phyloP scores from a whole-genome alignment of 2,329 filamentous ascomycete genomes.

The Venturia nashicola region DNA sequence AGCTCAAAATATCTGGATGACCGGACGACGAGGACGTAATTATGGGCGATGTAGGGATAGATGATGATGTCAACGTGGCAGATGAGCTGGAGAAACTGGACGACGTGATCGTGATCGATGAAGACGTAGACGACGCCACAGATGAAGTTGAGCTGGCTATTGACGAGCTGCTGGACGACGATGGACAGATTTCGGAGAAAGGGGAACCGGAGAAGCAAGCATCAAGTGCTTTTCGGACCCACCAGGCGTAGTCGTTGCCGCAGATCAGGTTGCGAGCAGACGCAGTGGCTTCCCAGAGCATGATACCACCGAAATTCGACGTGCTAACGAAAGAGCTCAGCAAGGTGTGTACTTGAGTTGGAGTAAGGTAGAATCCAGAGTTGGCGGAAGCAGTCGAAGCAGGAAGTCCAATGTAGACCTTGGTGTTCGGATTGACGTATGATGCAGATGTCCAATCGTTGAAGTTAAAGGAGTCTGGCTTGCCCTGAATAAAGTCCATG shows the following conservation, averaged over 20 bases:
- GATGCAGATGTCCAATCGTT: slow-evolving; percentile 1
- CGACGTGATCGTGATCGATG: not conserved
- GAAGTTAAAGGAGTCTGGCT: slow-evolving; percentile 25
- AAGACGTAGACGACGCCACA: slow-evolving; percentile 4
- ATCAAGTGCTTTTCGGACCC: slow-evolving; percentile 29
- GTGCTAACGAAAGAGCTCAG: slow-evolving; percentile 29
- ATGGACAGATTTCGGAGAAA: slow-evolving; percentile 1
- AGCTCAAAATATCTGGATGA: not conserved
- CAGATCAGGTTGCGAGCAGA: slow-evolving; percentile 34
- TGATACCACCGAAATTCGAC: slow-evolving; percentile 43
- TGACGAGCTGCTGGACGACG: slow-evolving; percentile 11
- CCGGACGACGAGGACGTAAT: not conserved
- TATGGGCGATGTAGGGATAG: too few species aligned
- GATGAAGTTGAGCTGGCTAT: slow-evolving; percentile 11
- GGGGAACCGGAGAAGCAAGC: slow-evolving; percentile 2
- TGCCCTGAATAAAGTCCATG: slow-evolving; percentile 24
- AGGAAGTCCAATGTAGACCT: slow-evolving; percentile 38
- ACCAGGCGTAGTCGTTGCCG: slow-evolving; percentile 31
- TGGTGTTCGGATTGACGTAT: not conserved
- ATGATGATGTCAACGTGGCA: too few species aligned
- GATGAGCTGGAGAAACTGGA: not conserved
- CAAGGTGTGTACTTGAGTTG: slow-evolving; percentile 32
- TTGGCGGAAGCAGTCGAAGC: slow-evolving; percentile 14
- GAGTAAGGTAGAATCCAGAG: slow-evolving; percentile 33
- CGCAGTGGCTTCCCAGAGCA: slow-evolving; percentile 46